phyloP scores from a whole-genome alignment of 495 filamentous ascomycete genomes.

The Cenococcum geophilum region DNA sequence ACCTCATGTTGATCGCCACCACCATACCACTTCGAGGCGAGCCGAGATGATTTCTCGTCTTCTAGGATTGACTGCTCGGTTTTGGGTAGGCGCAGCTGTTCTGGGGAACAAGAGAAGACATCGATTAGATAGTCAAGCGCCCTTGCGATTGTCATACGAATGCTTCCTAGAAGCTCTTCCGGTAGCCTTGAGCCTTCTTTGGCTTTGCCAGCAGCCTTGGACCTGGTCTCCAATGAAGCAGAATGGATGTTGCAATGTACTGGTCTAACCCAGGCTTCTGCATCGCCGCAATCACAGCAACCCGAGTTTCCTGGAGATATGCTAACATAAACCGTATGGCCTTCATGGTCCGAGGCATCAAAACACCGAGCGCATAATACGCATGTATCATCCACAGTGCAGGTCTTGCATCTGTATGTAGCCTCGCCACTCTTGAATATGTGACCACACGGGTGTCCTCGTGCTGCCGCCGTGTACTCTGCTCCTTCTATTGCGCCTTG shows the following conservation, averaged over 20 bases:
- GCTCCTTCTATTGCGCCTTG: constrained; percentile 91
- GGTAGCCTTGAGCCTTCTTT: constrained; percentile 56
- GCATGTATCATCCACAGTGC: constrained; percentile 62
- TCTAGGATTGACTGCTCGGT: constrained; percentile 67
- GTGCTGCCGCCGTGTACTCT: constrained; percentile 86
- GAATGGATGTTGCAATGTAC: constrained; percentile 93
- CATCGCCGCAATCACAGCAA: constrained; percentile 95
- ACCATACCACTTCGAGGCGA: constrained; percentile 69
- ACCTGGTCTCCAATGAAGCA: constrained; percentile 44
- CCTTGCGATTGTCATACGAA: constrained; percentile 76
- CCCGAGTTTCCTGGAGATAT: constrained; percentile 85
- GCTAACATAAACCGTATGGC: constrained; percentile 78
- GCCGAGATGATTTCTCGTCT: constrained; percentile 74
- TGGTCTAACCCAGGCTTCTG: constrained; percentile 83
- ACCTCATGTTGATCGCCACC: constrained; percentile 49
- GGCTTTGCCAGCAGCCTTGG: constrained; percentile 57
- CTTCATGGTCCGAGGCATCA: constrained; percentile 90
- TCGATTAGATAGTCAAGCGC: constrained; percentile 92
- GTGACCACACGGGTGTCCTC: constrained; percentile 94
- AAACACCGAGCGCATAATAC: constrained; percentile 60
- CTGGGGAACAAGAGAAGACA: constrained; percentile 94
- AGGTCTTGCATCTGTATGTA: constrained; percentile 89
- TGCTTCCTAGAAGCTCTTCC: constrained; percentile 62
- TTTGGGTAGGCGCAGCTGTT: constrained; percentile 83
- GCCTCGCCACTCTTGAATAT: constrained; percentile 91